A percentile compares a stretch with the other conserved stretches of the same genome.
Evolutionary conservation across 352 stramenopile species (phyloP).

Genomic region (Globisporangium yorkense): DNA sequence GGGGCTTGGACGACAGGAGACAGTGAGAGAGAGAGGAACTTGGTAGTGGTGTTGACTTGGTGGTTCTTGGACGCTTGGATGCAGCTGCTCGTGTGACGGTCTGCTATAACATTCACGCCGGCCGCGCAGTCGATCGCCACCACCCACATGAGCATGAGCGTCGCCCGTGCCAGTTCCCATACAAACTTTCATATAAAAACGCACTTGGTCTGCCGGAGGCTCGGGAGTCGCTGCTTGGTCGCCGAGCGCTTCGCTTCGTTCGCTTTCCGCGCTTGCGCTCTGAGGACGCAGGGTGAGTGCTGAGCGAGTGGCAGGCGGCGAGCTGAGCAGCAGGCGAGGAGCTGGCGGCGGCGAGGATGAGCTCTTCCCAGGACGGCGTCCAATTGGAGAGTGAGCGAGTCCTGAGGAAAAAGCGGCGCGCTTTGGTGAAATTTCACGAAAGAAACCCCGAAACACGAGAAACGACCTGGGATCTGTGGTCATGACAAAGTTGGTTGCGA

Average conservation of each 20-base stretch:
- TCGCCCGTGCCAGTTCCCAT: background rate
- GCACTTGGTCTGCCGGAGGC: background rate
- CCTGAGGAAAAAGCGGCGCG: background rate
- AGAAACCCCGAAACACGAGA: background rate
- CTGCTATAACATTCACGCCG: too few relatives aligned
- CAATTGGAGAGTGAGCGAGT: slow-evolving; percentile 1
- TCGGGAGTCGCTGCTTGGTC: background rate
- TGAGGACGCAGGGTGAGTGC: background rate
- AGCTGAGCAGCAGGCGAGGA: background rate
- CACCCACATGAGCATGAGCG: background rate
- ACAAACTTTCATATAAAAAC: background rate
- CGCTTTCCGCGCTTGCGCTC: background rate
- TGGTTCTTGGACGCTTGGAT: too few relatives aligned
- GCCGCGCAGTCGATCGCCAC: too few relatives aligned
- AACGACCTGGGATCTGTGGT: background rate
- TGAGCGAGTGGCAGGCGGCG: background rate
- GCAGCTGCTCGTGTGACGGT: too few relatives aligned
- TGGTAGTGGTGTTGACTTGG: background rate
- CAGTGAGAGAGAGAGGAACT: background rate
- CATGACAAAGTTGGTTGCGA: too few relatives aligned
- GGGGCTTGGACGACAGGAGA: background rate
- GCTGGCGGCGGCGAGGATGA: background rate
- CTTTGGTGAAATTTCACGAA: background rate
- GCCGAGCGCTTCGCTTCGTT: background rate
- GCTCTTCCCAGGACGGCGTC: slow-evolving; percentile 1